Percentiles rank a stretch among this genome's conserved stretches.
Conservation (phyloP, 345 rosid species). For the Moricandia moricandioides region DNA sequence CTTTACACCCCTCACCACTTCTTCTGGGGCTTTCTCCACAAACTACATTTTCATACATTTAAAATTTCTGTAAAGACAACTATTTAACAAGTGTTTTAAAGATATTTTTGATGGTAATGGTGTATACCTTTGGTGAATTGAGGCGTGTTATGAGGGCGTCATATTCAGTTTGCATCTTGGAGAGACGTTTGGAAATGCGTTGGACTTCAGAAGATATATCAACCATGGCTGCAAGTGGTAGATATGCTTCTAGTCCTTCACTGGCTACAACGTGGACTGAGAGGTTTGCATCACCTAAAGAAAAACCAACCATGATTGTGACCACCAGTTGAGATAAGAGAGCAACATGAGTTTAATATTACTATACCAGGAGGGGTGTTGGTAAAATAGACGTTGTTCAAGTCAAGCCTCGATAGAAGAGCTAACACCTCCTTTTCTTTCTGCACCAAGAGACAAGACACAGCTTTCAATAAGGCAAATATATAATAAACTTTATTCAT, state of each 20-base stretch:
- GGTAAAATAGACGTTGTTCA: constrained; percentile 55
- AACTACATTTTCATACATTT: constrained; percentile 44
- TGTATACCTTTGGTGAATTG: constrained; percentile 62
- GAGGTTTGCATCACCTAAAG: constrained; percentile 66
- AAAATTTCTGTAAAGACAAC: background rate
- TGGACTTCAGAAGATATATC: constrained; percentile 85
- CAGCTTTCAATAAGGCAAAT: background rate
- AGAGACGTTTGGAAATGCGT: constrained; percentile 84
- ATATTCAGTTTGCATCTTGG: constrained; percentile 85
- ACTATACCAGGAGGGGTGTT: constrained; percentile 41
- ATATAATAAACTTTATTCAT: background rate
- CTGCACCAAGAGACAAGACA: constrained; percentile 46
- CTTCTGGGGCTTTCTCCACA: constrained; percentile 78
- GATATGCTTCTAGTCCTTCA: constrained; percentile 96
- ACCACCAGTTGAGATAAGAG: background rate
- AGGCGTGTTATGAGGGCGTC: constrained; percentile 75
- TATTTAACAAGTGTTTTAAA: background rate
- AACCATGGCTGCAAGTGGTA: constrained; percentile 92
- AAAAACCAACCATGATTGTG: constrained; percentile 4
- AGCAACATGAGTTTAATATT: background rate
- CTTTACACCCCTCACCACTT: constrained; percentile 70
- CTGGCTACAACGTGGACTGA: constrained; percentile 94
- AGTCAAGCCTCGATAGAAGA: constrained; percentile 80
- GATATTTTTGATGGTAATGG: background rate
- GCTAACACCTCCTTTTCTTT: constrained; percentile 83